These are phyloP conservation scores for Lentinula edodes DNA, from an alignment of 768 basidiomycete species.

Conservation along the genomic window DNA sequence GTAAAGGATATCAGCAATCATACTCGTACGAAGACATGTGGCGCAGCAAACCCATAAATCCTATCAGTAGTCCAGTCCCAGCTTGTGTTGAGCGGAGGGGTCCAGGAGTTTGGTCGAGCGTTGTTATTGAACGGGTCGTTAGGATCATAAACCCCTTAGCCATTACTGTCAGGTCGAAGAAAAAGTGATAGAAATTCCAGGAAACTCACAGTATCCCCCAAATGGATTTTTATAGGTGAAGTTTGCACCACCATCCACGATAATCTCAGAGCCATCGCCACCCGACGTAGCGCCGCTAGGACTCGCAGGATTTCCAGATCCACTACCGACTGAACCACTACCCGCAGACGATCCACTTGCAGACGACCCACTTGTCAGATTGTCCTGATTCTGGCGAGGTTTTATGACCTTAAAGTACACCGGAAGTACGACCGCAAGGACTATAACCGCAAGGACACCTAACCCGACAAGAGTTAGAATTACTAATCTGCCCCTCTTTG, in stretches of 20 bases:
- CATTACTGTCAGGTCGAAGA: constrained; percentile 3
- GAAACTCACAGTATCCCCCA: constrained; percentile 63
- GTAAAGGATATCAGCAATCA: neutral
- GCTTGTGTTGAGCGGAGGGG: constrained; percentile 67
- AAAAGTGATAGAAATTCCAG: constrained; percentile 7
- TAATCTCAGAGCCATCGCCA: constrained; percentile 64
- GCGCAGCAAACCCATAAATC: constrained; percentile 48
- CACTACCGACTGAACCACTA: constrained; percentile 4
- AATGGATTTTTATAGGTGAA: constrained; percentile 77
- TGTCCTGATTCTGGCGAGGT: constrained; percentile 18
- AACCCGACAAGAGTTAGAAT: constrained; percentile 25
- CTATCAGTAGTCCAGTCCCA: constrained; percentile 68
- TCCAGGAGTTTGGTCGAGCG: constrained; percentile 75
- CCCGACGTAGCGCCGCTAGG: constrained; percentile 31
- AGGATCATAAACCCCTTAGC: constrained; percentile 60
- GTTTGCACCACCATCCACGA: constrained; percentile 58
- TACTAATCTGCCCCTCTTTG: constrained; percentile 13
- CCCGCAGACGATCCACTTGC: constrained; percentile 8
- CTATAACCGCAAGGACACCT: constrained; percentile 29
- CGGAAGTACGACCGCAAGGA: constrained; percentile 48
- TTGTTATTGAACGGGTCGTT: constrained; percentile 71
- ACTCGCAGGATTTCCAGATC: constrained; percentile 1
- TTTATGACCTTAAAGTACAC: constrained; percentile 56
- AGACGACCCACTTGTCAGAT: constrained; percentile 4
- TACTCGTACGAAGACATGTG: neutral